Evolutionary conservation across 768 basidiomycete genomes (phyloP).

Genomic region (Termitomyces sp.): DNA sequence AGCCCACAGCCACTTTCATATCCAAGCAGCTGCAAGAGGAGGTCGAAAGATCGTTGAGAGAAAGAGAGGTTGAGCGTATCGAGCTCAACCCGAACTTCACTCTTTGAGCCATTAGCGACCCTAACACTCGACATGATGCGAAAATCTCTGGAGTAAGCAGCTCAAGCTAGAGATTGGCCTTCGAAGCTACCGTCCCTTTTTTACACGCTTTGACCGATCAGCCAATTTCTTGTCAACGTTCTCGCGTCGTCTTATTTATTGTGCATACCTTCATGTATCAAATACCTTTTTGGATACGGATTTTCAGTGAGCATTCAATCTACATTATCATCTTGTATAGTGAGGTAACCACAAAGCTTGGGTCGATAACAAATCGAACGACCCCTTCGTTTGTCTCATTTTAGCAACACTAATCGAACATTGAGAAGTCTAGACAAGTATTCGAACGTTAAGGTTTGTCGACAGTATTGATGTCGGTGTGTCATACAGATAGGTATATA

Average conservation of each 20-base stretch:
- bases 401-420: no score
- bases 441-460: background rate
- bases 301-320: background rate
- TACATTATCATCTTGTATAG: no score
- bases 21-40: background rate
- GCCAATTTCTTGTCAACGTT: background rate
- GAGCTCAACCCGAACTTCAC: background rate
- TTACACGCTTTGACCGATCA: background rate
- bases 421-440: background rate
- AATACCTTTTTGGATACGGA: no score
- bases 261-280: background rate
- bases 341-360: background rate
- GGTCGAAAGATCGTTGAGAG: background rate
- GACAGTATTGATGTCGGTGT: conserved; percentile 9
- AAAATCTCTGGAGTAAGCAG: background rate
- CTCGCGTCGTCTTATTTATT: background rate
- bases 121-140: background rate
- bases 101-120: background rate
- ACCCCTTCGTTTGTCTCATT: background rate
- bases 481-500: background rate
- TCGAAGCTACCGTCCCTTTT: background rate
- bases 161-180: background rate
- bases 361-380: background rate
- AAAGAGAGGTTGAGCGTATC: background rate
- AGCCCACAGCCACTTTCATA: background rate